These are phyloP conservation scores for Russula griseocarnosa DNA, from an alignment of 768 basidiomycete species.

Conservation along the genomic window DNA sequence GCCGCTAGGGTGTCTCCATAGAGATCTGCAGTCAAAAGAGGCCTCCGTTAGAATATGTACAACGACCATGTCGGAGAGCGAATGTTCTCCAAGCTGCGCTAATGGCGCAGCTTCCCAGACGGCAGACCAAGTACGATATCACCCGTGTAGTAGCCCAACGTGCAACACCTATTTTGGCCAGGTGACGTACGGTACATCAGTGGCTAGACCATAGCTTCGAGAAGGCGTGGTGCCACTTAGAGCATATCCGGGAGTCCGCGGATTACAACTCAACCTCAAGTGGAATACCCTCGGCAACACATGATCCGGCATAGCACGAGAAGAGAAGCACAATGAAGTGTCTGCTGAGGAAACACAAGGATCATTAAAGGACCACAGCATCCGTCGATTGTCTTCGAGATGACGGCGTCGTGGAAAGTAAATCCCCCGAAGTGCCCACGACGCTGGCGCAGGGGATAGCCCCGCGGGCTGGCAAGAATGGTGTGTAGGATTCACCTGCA, in stretches of 20 bases:
- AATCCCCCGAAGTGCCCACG: conserved; percentile 23
- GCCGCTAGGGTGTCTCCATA: background rate
- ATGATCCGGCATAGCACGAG: conserved; percentile 17
- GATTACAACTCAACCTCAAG: conserved; percentile 2
- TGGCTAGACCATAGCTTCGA: conserved; percentile 16
- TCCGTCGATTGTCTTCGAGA: conserved; percentile 19
- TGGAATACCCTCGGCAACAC: conserved; percentile 9
- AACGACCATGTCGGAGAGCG: background rate
- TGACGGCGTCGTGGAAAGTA: conserved; percentile 22
- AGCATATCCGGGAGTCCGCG: conserved; percentile 23
- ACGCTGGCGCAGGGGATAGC: conserved; percentile 12
- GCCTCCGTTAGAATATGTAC: background rate
- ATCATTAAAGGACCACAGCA: conserved; percentile 17
- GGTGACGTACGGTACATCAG: conserved; percentile 5
- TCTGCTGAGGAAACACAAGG: conserved; percentile 13
- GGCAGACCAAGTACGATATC: conserved; percentile 2
- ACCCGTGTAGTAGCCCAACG: background rate
- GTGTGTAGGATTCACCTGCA: conserved; percentile 16
- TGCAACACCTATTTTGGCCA: conserved; percentile 2
- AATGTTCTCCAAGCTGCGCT: background rate
- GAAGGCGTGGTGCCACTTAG: conserved; percentile 9
- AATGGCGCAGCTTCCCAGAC: background rate
- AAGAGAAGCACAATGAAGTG: conserved; percentile 19
- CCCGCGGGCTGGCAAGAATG: conserved; percentile 17
- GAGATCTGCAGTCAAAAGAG: background rate